Evolutionary conservation across 345 rosid genomes (phyloP).

Genomic region (Lepidium africanum): DNA sequence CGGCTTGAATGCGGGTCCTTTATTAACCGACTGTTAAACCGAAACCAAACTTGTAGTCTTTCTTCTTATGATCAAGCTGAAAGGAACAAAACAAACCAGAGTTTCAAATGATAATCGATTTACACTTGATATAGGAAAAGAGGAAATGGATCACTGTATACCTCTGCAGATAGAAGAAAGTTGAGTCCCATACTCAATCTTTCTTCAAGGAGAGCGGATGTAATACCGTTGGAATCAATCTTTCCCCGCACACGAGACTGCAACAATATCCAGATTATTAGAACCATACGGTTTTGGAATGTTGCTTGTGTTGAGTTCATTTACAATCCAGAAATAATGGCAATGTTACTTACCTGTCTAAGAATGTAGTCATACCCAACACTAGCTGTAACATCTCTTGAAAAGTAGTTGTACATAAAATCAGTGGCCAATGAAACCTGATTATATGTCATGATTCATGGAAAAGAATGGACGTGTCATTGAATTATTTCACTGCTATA

Average conservation of each 20-base stretch:
- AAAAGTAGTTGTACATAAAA: slow-evolving; percentile 79
- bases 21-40: slow-evolving; percentile 81
- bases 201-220: slow-evolving; percentile 83
- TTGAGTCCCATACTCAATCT: slow-evolving; percentile 82
- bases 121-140: background rate
- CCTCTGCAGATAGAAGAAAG: slow-evolving; percentile 94
- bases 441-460: slow-evolving; percentile 1
- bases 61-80: slow-evolving; percentile 91
- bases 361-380: slow-evolving; percentile 93
- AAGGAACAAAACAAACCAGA: background rate
- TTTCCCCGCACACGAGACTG: slow-evolving; percentile 94
- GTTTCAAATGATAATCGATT: background rate
- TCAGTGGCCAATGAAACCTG: slow-evolving; percentile 92
- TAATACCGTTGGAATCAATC: slow-evolving; percentile 86
- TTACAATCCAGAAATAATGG: background rate
- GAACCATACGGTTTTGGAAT: background rate
- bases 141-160: slow-evolving; percentile 14
- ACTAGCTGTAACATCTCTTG: slow-evolving; percentile 83
- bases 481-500: background rate
- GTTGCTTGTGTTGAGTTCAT: background rate
- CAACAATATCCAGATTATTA: slow-evolving; percentile 6
- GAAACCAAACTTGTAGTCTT: slow-evolving; percentile 89
- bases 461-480: background rate
- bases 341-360: slow-evolving; percentile 73
- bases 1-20: background rate